Percentiles rank a stretch among this genome's conserved stretches.
Evolutionary conservation across 306 rosid genomes (phyloP).

Genomic region (Psophocarpus tetragonolobus): DNA sequence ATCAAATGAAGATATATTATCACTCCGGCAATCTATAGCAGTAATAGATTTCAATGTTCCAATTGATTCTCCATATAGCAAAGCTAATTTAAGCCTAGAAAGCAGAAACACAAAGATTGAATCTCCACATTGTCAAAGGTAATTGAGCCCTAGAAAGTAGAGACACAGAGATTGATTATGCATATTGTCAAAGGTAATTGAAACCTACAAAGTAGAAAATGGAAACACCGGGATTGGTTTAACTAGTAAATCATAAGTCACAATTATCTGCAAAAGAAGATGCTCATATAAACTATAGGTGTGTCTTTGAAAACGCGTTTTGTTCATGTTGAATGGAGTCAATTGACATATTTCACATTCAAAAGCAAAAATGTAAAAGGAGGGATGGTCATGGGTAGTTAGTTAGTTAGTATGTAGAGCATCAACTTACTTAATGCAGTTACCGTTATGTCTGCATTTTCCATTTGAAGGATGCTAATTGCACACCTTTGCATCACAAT

Average conservation of each 20-base stretch:
- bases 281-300: neutral
- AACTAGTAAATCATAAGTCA: neutral
- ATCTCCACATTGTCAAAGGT: neutral
- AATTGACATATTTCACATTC: no score
- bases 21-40: neutral
- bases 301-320: no score
- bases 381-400: no score
- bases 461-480: neutral
- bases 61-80: neutral
- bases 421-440: neutral
- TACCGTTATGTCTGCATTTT: neutral
- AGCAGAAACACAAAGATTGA: neutral
- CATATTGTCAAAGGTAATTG: neutral
- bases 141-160: neutral
- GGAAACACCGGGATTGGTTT: neutral
- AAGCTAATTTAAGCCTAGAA: neutral
- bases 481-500: neutral
- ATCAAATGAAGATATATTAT: neutral
- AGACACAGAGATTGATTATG: no score
- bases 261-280: slow-evolving; percentile 2
- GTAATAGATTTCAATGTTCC: neutral
- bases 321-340: no score
- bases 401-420: neutral
- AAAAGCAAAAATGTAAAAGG: no score
- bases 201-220: neutral